Base-by-base conservation (phyloP, 2,329 filamentous ascomycete genomes). In the Fusarium sp. region DNA sequence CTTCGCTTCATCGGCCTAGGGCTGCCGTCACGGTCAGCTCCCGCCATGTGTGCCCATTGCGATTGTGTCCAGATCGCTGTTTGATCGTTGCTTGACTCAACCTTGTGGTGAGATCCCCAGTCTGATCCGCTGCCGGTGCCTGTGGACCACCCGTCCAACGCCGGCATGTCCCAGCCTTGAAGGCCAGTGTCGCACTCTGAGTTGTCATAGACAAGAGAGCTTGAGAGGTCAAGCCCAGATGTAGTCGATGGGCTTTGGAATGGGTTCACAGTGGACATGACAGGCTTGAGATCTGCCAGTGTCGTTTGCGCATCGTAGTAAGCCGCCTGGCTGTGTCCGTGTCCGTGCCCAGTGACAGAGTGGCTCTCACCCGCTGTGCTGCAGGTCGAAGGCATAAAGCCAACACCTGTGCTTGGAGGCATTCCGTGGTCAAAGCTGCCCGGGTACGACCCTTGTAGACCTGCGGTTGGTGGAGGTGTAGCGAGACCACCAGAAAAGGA, bases 381-480 rank as follows among this genome's bases (percentile, higher is more conserved):
- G 63, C 74, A 73, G 11, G 70, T 65, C 8, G 75, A 62, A 9
- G 79, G 71, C 55, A 81, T 55, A 58, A 77, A 81, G 56, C 70
- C 73, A 41, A 79, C 76, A 28, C 74, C 74, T 30, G 73, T 73
- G 25, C 70, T 65, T 46, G 75, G 51, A 26, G 75, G 73, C 73
- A 80, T 76, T 61, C 61, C 71, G 50, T 78, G 75, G 51, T 85
- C 83, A 72, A 86, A 86, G 62, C 81, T 81, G 18, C 78, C 73
- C 43, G 82, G 79, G 70, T 85, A 86, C 1, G 82, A 81, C 39
- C 80, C 80, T 25, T 84, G 81, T 16, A 89, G 77, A 3, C 82
- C 82, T 2, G 85, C 86, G 4, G 84, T 86, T 7, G 85, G 86
- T 6, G 87, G 87, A 25, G 88, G 87, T 8, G 88, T 89, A 28